Conservation (phyloP, 2,329 filamentous ascomycete genomes). For the Botrytis porri region DNA sequence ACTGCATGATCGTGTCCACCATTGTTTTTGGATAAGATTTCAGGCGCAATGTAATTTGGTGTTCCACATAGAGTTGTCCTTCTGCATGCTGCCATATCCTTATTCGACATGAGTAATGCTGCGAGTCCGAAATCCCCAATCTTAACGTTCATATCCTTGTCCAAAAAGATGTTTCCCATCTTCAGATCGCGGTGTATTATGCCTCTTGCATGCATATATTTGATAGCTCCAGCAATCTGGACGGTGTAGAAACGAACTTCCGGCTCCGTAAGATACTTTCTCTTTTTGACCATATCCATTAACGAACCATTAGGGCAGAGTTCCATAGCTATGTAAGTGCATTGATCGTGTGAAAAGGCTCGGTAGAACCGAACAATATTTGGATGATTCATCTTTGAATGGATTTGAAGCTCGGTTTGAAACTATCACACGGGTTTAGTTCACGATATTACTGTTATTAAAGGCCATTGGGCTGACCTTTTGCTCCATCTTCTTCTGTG, state of each 20-base stretch:
- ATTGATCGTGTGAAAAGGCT: slow-evolving; percentile 84
- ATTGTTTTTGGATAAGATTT: slow-evolving; percentile 90
- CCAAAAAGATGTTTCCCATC: slow-evolving; percentile 96
- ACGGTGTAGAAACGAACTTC: slow-evolving; percentile 93
- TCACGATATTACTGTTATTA: neutral
- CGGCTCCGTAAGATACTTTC: slow-evolving; percentile 86
- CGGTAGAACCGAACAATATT: slow-evolving; percentile 96
- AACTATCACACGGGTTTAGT: slow-evolving; percentile 46
- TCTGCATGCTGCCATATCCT: slow-evolving; percentile 76
- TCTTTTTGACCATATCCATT: slow-evolving; percentile 95
- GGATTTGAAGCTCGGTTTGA: slow-evolving; percentile 88
- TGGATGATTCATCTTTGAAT: slow-evolving; percentile 94
- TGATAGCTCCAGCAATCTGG: slow-evolving; percentile 93
- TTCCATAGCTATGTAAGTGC: slow-evolving; percentile 91
- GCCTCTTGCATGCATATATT: slow-evolving; percentile 93
- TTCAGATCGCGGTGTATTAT: slow-evolving; percentile 97
- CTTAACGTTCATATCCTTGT: slow-evolving; percentile 94
- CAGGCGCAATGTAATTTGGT: slow-evolving; percentile 96
- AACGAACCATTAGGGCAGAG: slow-evolving; percentile 93
- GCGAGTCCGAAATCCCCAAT: slow-evolving; percentile 96
- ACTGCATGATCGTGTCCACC: slow-evolving; percentile 97
- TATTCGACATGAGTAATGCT: slow-evolving; percentile 84
- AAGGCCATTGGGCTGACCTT: slow-evolving; percentile 56
- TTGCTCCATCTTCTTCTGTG: slow-evolving; percentile 72
- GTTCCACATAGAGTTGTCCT: slow-evolving; percentile 94